phyloP scores from a whole-genome alignment of 164 flowering plant species.

The Houttuynia cordata region DNA sequence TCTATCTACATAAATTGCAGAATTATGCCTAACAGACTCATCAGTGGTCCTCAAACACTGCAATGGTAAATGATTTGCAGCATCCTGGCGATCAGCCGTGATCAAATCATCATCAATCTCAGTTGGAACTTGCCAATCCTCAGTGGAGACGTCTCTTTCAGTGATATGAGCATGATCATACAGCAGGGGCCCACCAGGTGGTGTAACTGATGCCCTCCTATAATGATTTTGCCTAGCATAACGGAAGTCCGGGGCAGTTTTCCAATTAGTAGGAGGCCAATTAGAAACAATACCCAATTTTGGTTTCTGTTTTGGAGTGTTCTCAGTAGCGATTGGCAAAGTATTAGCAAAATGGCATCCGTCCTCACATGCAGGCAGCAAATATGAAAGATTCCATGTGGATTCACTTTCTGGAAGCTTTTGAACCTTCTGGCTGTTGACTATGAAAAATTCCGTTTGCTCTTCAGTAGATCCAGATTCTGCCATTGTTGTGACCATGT shows the following conservation, averaged over 20 bases:
- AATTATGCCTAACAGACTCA: constrained; percentile 4
- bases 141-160: constrained; percentile 6
- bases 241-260: constrained; percentile 58
- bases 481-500: constrained; percentile 79
- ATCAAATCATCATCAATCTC: constrained; percentile 19
- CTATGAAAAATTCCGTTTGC: constrained; percentile 60
- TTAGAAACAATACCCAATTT: constrained; percentile 23
- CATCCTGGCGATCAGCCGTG: constrained; percentile 18
- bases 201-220: constrained; percentile 14
- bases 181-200: constrained; percentile 8
- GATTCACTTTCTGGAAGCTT: constrained; percentile 63
- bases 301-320: constrained; percentile 17
- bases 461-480: constrained; percentile 69
- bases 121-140: constrained; percentile 8
- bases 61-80: constrained; percentile 4
- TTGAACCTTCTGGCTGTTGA: constrained; percentile 64
- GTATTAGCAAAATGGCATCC: background rate
- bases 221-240: constrained; percentile 23
- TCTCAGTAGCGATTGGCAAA: constrained; percentile 10
- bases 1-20: constrained; percentile 4
- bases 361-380: constrained; percentile 10
- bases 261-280: constrained; percentile 82
- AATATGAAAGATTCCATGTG: constrained; percentile 45
- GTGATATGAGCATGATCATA: background rate
- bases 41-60: constrained; percentile 13